These are phyloP conservation scores for Hibiscus mutabilis DNA, from an alignment of 345 rosid genomes.

Conservation along the genomic window DNA sequence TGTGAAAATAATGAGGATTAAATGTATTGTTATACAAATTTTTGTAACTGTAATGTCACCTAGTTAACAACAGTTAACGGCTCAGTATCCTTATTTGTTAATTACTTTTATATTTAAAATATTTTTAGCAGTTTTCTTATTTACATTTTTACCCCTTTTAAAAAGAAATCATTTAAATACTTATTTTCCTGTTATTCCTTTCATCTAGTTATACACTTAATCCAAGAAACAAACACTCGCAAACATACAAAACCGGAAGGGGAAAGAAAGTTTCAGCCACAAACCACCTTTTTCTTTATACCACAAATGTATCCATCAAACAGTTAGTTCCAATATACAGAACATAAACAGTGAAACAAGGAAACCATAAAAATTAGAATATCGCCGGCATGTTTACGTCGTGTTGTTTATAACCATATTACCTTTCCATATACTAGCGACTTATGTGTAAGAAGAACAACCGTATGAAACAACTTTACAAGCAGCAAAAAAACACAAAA, in stretches of 20 bases:
- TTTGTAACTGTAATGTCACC: too few relatives aligned
- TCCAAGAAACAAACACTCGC: neutral
- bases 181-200: too few relatives aligned
- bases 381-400: neutral
- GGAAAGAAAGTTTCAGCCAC: neutral
- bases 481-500: neutral
- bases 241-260: neutral
- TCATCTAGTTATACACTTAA: too few relatives aligned
- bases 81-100: too few relatives aligned
- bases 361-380: neutral
- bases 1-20: too few relatives aligned
- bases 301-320: conserved; percentile 1
- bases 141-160: too few relatives aligned
- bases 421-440: neutral
- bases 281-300: neutral
- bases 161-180: too few relatives aligned
- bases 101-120: too few relatives aligned
- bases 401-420: too few relatives aligned
- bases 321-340: neutral
- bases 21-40: too few relatives aligned
- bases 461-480: conserved; percentile 1
- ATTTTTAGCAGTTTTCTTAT: too few relatives aligned
- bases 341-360: neutral
- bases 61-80: too few relatives aligned
- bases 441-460: neutral